Evolutionary conservation across 2,329 filamentous ascomycete species (phyloP).

Genomic region (Dryadomyces quercus-mongolicae): DNA sequence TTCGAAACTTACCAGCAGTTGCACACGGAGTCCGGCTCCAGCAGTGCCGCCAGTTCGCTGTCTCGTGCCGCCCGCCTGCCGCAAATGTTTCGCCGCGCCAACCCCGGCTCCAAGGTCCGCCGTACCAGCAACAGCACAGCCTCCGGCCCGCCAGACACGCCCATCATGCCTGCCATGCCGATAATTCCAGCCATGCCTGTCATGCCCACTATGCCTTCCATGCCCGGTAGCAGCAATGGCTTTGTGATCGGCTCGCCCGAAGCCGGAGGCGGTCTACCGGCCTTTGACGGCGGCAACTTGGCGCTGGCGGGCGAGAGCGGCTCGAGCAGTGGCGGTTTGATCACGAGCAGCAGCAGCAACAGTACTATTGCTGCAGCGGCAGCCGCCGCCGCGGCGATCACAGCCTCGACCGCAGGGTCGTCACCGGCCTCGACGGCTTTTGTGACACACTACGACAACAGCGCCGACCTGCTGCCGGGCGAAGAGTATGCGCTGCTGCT

Average conservation of each 20-base stretch:
- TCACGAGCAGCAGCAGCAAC: neutral
- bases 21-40: constrained; percentile 59
- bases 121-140: constrained; percentile 40
- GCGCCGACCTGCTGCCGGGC: constrained; percentile 59
- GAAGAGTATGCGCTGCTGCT: constrained; percentile 83
- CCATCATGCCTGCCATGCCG: neutral
- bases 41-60: constrained; percentile 51
- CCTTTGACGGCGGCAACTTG: constrained; percentile 11
- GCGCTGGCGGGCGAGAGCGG: constrained; percentile 16
- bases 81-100: constrained; percentile 66
- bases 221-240: constrained; percentile 12
- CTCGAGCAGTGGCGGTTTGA: constrained; percentile 15
- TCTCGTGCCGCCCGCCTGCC: constrained; percentile 62
- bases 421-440: constrained; percentile 14
- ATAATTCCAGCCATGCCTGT: neutral
- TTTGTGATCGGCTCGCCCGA: constrained; percentile 16
- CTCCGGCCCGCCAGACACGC: constrained; percentile 11
- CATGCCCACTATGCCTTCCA: neutral
- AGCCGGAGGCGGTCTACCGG: constrained; percentile 30
- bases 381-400: constrained; percentile 10
- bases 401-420: constrained; percentile 17
- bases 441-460: constrained; percentile 39
- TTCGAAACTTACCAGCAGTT: constrained; percentile 90
- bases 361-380: constrained; percentile 26
- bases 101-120: constrained; percentile 43